Conservation (phyloP, 23 red algal species). For the Gracilaria caudata region DNA sequence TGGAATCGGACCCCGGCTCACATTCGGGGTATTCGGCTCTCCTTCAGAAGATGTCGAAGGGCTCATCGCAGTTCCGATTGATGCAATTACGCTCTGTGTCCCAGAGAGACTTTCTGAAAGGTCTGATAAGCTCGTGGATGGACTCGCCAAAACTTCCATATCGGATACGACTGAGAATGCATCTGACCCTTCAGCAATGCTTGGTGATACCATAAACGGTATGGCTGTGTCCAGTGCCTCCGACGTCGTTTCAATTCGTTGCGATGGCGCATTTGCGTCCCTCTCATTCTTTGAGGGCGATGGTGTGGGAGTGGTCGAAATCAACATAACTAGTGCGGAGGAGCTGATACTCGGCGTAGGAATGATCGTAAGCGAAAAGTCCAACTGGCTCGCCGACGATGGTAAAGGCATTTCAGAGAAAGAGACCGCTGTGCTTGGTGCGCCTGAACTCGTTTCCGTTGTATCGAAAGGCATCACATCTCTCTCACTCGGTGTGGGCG, state of each 20-base stretch:
- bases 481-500: no score
- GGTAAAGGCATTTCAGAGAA: no score
- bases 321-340: no score
- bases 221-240: neutral
- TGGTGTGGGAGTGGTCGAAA: neutral
- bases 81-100: neutral
- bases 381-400: no score
- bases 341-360: no score
- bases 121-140: neutral
- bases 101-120: neutral
- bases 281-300: neutral
- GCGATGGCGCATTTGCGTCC: neutral
- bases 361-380: no score
- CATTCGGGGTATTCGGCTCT: no score
- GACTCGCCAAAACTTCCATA: neutral
- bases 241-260: neutral
- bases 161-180: neutral
- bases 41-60: no score
- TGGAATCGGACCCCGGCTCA: neutral
- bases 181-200: neutral
- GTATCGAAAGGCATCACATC: no score
- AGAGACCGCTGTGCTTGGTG: no score
- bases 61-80: neutral
- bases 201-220: neutral
- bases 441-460: no score